phyloP scores from a whole-genome alignment of 1,284 basidiomycete genomes.

The Cryptococcus floricola region DNA sequence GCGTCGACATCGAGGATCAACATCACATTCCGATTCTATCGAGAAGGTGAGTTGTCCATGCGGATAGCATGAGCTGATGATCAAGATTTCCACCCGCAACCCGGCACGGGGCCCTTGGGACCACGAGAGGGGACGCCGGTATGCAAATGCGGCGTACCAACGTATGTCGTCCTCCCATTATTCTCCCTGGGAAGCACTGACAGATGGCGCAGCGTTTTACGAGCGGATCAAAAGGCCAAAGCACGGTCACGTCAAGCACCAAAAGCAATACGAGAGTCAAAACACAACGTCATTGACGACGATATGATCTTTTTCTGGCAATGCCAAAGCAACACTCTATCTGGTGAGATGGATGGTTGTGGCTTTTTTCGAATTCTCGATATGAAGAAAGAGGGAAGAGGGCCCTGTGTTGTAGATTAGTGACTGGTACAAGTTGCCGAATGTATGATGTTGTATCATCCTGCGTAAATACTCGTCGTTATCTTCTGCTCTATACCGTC shows the following conservation, averaged over 20 bases:
- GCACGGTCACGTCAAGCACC: conserved; percentile 22
- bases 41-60: conserved; percentile 25
- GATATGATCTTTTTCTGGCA: conserved; percentile 74
- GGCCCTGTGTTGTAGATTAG: conserved; percentile 38
- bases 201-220: conserved; percentile 34
- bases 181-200: background rate
- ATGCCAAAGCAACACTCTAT: conserved; percentile 75
- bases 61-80: conserved; percentile 1
- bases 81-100: conserved; percentile 70
- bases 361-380: conserved; percentile 76
- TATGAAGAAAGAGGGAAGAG: conserved; percentile 65
- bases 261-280: background rate
- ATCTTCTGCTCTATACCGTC: too few relatives aligned
- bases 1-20: conserved; percentile 73
- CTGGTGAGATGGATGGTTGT: conserved; percentile 74
- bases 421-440: too few relatives aligned
- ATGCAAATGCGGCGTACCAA: conserved; percentile 76
- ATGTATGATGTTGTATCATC: too few relatives aligned
- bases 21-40: conserved; percentile 67
- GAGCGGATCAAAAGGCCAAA: conserved; percentile 50
- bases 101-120: conserved; percentile 17
- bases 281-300: conserved; percentile 21
- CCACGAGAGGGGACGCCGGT: conserved; percentile 48
- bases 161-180: conserved; percentile 34
- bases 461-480: too few relatives aligned